phyloP scores from a whole-genome alignment of 2,329 filamentous ascomycete species.

The Penicillium sp. region DNA sequence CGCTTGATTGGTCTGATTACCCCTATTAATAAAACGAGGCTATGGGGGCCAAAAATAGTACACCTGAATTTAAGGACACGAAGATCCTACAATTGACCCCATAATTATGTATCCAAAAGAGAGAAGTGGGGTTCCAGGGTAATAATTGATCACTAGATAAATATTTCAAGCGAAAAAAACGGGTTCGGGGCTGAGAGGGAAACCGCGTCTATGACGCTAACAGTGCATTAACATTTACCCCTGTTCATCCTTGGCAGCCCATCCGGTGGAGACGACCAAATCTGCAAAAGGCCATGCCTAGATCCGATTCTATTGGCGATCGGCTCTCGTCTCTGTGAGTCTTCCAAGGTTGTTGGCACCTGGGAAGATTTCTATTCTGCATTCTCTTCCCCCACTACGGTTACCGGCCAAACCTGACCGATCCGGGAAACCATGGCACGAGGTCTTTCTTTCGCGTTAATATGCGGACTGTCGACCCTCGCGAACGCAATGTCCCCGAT shows the following conservation, averaged over 20 bases:
- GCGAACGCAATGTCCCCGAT: constrained; percentile 1
- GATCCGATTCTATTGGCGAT: background rate
- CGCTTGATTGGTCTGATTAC: background rate
- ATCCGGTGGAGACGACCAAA: background rate
- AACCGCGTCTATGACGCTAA: background rate
- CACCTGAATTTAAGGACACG: background rate
- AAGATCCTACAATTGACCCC: background rate
- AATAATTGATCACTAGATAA: background rate
- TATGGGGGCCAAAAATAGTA: background rate
- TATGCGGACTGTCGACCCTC: background rate
- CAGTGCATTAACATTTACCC: background rate
- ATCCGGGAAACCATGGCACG: background rate
- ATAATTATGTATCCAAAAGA: background rate
- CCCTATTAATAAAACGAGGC: background rate
- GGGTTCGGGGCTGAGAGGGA: background rate
- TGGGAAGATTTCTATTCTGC: background rate
- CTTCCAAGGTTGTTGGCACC: background rate
- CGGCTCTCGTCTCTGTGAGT: background rate
- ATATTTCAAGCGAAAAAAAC: background rate
- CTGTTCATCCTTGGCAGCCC: background rate
- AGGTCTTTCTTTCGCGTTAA: background rate
- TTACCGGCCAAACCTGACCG: background rate
- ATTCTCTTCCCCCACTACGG: background rate
- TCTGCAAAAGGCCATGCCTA: background rate
- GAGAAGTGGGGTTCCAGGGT: background rate